Evolutionary conservation across 192 early-diverging fungal genomes (phyloP).

Genomic region (Chytriomyces sp.): DNA sequence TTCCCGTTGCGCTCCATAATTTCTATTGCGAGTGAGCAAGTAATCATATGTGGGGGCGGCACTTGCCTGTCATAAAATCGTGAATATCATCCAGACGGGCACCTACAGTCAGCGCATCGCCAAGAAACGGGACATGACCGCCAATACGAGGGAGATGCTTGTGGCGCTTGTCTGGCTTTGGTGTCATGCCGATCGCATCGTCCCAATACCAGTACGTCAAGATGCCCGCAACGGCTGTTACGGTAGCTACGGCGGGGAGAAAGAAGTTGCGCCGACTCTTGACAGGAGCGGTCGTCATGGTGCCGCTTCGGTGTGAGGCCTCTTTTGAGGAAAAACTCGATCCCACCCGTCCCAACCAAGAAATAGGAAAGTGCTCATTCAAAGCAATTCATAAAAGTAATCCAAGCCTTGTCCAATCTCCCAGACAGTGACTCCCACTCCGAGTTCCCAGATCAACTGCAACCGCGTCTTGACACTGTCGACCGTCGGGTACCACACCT

Average conservation of each 20-base stretch:
- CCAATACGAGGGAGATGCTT: conserved; percentile 1
- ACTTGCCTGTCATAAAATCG: conserved; percentile 14
- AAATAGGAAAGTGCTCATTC: too few relatives aligned
- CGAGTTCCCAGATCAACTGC: conserved; percentile 14
- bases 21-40: too few relatives aligned
- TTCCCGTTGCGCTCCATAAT: too few relatives aligned
- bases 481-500: conserved; percentile 33
- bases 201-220: neutral
- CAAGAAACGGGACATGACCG: conserved; percentile 4
- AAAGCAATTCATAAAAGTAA: conserved; percentile 36
- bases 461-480: conserved; percentile 22
- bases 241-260: neutral
- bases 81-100: neutral
- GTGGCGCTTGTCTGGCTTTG: neutral
- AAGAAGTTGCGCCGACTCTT: too few relatives aligned
- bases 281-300: too few relatives aligned
- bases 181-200: neutral
- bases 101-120: conserved; percentile 3
- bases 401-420: conserved; percentile 41
- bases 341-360: too few relatives aligned
- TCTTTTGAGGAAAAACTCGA: too few relatives aligned
- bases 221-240: neutral
- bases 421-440: conserved; percentile 28
- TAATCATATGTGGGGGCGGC: too few relatives aligned
- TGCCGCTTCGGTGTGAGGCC: too few relatives aligned